These are phyloP conservation scores for Didymella exigua DNA, from an alignment of 2,329 filamentous ascomycete species.

Conservation along the genomic window DNA sequence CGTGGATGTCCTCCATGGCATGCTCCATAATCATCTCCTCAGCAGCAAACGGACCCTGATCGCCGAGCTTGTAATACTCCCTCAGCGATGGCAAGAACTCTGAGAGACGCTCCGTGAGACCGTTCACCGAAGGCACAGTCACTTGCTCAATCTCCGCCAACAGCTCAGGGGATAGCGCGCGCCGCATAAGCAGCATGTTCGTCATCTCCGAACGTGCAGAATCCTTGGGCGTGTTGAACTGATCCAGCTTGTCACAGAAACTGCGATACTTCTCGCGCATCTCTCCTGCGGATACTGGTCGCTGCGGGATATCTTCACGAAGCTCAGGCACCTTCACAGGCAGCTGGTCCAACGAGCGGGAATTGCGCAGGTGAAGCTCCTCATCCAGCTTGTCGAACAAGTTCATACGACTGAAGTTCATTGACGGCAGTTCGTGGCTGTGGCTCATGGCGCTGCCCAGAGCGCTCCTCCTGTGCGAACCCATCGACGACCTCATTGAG, in stretches of 20 bases:
- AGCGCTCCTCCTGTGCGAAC: slow-evolving; percentile 27
- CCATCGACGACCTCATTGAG: slow-evolving; percentile 28
- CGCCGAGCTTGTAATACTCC: slow-evolving; percentile 47
- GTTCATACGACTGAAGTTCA: slow-evolving; percentile 56
- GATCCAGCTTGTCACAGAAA: slow-evolving; percentile 53
- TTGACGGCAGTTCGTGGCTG: slow-evolving; percentile 51
- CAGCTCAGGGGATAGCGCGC: slow-evolving; percentile 50
- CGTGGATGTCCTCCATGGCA: slow-evolving; percentile 39
- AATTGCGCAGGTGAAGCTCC: slow-evolving; percentile 48
- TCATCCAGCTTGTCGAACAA: slow-evolving; percentile 54
- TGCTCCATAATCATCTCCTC: slow-evolving; percentile 49
- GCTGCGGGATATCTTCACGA: slow-evolving; percentile 40
- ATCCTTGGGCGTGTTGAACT: slow-evolving; percentile 30
- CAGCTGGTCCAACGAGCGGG: slow-evolving; percentile 47
- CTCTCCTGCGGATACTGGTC: slow-evolving; percentile 44
- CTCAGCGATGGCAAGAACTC: slow-evolving; percentile 53
- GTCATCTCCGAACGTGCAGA: slow-evolving; percentile 17
- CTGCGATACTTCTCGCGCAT: slow-evolving; percentile 54
- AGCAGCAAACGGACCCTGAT: slow-evolving; percentile 40
- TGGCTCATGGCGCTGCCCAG: slow-evolving; percentile 30
- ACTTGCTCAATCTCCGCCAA: slow-evolving; percentile 54
- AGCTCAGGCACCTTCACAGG: slow-evolving; percentile 36
- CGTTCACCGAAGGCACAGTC: slow-evolving; percentile 54
- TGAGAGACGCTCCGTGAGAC: slow-evolving; percentile 54
- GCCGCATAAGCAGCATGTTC: slow-evolving; percentile 24